Evolutionary conservation across 495 filamentous ascomycete species (phyloP), one percentile per base, ranked within the genome.

Genomic region (Podospora pseudocomata): DNA sequence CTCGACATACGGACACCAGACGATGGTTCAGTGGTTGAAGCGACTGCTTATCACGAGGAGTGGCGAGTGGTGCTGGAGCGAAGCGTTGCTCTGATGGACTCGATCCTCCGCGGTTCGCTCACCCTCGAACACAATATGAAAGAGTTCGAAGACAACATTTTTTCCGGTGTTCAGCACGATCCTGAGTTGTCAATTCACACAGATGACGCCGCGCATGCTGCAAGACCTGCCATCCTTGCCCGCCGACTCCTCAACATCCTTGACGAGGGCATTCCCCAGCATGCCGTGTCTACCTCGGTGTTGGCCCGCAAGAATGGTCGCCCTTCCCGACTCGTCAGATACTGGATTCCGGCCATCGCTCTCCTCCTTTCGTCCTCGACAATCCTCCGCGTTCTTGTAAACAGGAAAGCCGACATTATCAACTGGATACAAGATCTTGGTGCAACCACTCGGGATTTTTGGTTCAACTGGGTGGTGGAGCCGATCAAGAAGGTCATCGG

Each of bases 391-490:
- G 85, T 97, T 60, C 71, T 93, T 23, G 78, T 89, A 64, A 90
- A 88, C 73, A 85, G 87, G 16, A 88, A 87, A 73, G 88, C 89
- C 13, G 89, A 91, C 60, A 87, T 99, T 20, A 66, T 90, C 26
- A 81, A 84, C 55, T 97, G 92, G 95, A 81, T 96, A 49, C 77
- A 81, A 1, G 88, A 93, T 67, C 78, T 96, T 23, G 93, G 91
- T 9, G 73, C 80, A 0, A 99, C 95, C 4, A 81, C 88, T 0
- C 80, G 92, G 60, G 95, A 97, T 75, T 99, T 99, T 73, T 97
- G 92, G 90, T 79, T 85, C 59, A 99, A 99, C 76, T 99, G 95
- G 95, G 91, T 99, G 18, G 79, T 99, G 20, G 89, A 93, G 19
- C 95, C 95, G 0, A 80, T 88, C 3, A 86, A 86, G 68, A 93